A percentile compares a stretch with the other conserved stretches of the same genome.
Evolutionary conservation across 2,329 filamentous ascomycete genomes (phyloP).

Genomic region (Pestalotiopsis sp.): DNA sequence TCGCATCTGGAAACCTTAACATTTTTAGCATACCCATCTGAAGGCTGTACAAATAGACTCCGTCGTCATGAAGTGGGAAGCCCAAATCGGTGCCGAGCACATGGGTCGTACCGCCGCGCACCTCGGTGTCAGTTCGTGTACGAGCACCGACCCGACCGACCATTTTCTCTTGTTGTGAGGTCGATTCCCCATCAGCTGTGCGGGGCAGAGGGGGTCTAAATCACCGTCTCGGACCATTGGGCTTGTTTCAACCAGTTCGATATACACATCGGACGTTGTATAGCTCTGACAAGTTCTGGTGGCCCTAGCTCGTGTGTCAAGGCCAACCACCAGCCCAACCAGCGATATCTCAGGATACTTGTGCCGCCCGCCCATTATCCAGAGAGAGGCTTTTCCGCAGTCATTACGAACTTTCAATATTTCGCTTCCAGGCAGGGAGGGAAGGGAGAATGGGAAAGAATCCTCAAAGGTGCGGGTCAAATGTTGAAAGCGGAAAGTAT

Average conservation of each 20-base stretch:
- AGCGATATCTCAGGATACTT: not conserved
- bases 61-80: not conserved
- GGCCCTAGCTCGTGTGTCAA: not conserved
- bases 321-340: not conserved
- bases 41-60: not conserved
- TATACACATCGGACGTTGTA: not conserved
- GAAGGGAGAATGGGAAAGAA: not conserved
- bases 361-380: not conserved
- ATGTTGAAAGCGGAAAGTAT: not conserved
- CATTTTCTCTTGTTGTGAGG: not conserved
- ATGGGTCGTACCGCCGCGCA: not conserved
- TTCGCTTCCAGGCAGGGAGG: not conserved
- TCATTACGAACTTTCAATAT: not conserved
- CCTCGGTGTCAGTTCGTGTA: not conserved
- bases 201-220: not conserved
- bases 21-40: not conserved
- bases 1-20: slow-evolving; percentile 2
- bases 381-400: not conserved
- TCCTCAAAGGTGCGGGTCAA: not conserved
- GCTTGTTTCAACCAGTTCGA: not conserved
- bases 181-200: not conserved
- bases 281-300: not conserved
- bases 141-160: not conserved
- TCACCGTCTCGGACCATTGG: not conserved
- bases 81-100: not conserved